Evolutionary conservation across 2,329 filamentous ascomycete species (phyloP), one percentile per base, ranked within the genome.

Genomic region (Beauveria bassiana): DNA sequence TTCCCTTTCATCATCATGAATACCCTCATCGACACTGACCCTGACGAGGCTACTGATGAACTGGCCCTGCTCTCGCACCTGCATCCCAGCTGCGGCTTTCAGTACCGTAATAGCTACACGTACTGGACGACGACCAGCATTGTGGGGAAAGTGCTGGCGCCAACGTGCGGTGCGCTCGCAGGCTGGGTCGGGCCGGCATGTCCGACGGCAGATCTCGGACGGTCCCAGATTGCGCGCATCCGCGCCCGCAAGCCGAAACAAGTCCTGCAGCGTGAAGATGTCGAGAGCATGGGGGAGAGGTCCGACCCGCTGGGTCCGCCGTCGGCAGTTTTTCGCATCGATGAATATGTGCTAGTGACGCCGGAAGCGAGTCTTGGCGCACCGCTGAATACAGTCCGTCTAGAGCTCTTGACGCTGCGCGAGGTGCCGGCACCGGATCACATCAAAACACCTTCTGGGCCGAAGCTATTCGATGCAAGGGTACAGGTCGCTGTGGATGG

Each of bases 1-100:
- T 84, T 90, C 51, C 87, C 88, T 3, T 92, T 89, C 74, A 80
- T 91, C 43, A 85, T 90, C 51, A 91, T 92, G 87, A 91, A 91
- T 70, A 83, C 88, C 4, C 78, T 92, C 49, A 86, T 91, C 65
- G 89, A 91, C 70, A 84, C 89, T 66, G 88, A 91, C 68, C 85
- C 85, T 2, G 87, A 90, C 69, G 80, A 80, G 4, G 85, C 85
- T 3, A 85, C 83, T 5, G 83, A 87, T 64, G 77, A 85, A 8
- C 80, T 91, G 18, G 85, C 86, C 12, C 79, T 87, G 40, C 79
- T 92, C 9, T 87, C 85, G 1, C 86, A 90, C 67, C 79, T 87
- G 66, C 81, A 87, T 62, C 86, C 87, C 1, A 79, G 86, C 66
- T 86, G 86, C 65, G 89, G 89, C 18, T 91, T 92, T 69, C 89